Evolutionary conservation across 2,329 filamentous ascomycete species (phyloP).

Genomic region (Lachnellula occidentalis): DNA sequence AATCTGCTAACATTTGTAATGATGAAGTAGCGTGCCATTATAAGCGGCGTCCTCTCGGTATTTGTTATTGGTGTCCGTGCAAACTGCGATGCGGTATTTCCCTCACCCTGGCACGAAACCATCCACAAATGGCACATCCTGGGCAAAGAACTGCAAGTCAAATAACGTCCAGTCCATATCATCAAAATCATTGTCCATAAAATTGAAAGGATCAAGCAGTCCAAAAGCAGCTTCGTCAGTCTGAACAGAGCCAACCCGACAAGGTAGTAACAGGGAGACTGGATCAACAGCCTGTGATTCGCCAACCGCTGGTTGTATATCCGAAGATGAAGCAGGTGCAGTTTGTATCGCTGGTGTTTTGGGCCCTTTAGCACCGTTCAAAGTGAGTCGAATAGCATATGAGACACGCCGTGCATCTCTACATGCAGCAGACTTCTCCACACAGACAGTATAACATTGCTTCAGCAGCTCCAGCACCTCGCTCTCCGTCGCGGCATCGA

Average conservation of each 20-base stretch:
- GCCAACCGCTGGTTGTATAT: background rate
- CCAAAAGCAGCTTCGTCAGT: slow-evolving; percentile 10
- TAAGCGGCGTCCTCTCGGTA: too few species aligned
- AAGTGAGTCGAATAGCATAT: slow-evolving; percentile 15
- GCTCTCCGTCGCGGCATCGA: background rate
- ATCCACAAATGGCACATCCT: too few species aligned
- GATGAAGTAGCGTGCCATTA: too few species aligned
- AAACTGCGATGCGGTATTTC: too few species aligned
- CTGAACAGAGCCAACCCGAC: slow-evolving; percentile 1
- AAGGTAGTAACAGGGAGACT: background rate
- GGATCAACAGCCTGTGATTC: background rate
- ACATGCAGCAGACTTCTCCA: slow-evolving; percentile 9
- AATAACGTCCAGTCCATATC: slow-evolving; percentile 20
- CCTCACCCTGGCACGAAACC: too few species aligned
- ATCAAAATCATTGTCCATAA: slow-evolving; percentile 17
- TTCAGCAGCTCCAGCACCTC: slow-evolving; percentile 2
- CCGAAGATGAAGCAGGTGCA: background rate
- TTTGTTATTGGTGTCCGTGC: too few species aligned
- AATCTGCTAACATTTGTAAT: too few species aligned
- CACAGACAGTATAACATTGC: slow-evolving; percentile 8
- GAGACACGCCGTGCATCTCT: slow-evolving; percentile 14
- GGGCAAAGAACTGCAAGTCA: background rate
- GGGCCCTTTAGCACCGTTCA: slow-evolving; percentile 4
- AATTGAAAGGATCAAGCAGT: slow-evolving; percentile 20
- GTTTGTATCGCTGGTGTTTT: background rate